Conservation (phyloP, 805 yeast genomes). For the Candida golubevii region DNA sequence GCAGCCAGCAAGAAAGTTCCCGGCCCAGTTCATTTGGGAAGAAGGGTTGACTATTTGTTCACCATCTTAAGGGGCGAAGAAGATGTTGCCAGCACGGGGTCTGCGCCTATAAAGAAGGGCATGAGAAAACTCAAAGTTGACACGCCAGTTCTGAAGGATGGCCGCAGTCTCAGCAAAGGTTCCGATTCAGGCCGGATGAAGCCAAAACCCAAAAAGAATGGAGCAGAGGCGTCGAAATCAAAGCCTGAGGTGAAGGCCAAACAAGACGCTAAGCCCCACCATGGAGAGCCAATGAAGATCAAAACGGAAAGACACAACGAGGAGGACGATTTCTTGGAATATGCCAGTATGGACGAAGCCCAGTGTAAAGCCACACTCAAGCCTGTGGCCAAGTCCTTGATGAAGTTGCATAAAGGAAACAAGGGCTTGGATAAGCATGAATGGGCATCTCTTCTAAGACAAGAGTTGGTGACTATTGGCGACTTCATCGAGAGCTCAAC, state of each 20-base stretch:
- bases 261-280: conserved; percentile 8
- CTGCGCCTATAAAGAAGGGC: conserved; percentile 16
- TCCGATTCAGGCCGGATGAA: neutral
- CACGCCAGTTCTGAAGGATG: conserved; percentile 1
- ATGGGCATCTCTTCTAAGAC: conserved; percentile 68
- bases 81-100: conserved; percentile 18
- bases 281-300: conserved; percentile 11
- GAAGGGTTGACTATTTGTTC: conserved; percentile 87
- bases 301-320: conserved; percentile 16
- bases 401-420: conserved; percentile 64
- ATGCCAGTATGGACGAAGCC: conserved; percentile 75
- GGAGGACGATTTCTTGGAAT: conserved; percentile 42
- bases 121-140: conserved; percentile 18
- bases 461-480: conserved; percentile 69
- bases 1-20: conserved; percentile 59
- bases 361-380: conserved; percentile 57
- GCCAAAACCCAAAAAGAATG: conserved; percentile 7
- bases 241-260: conserved; percentile 20
- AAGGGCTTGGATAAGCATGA: conserved; percentile 70
- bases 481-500: conserved; percentile 52
- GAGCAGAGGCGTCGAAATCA: conserved; percentile 8
- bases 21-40: conserved; percentile 84
- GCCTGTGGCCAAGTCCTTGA: conserved; percentile 64
- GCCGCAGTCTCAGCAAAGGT: conserved; percentile 1
- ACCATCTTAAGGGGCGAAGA: conserved; percentile 61